Conservation (phyloP, 257 asterid species). For the Solanum dulcamara region DNA sequence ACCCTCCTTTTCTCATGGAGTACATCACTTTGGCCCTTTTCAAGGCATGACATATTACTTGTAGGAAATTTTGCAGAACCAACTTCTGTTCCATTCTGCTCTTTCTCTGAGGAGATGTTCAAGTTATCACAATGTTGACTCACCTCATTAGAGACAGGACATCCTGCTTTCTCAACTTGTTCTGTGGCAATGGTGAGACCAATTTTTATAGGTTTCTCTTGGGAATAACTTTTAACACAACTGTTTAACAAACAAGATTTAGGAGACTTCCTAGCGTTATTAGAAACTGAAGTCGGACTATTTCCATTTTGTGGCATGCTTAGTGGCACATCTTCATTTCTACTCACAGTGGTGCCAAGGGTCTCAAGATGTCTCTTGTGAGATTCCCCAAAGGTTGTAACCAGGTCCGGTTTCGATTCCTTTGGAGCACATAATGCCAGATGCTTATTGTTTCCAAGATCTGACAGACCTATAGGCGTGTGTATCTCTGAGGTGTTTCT, state of each 20-base stretch:
- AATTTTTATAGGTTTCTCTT: conserved; percentile 20
- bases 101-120: conserved; percentile 7
- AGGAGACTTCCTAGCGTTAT: conserved; percentile 29
- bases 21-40: conserved; percentile 17
- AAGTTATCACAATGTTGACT: conserved; percentile 20
- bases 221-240: conserved; percentile 15
- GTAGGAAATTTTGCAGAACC: conserved; percentile 18
- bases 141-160: conserved; percentile 8
- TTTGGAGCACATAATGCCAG: conserved; percentile 19
- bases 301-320: conserved; percentile 15
- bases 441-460: conserved; percentile 14
- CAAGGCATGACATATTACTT: conserved; percentile 7
- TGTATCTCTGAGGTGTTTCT: conserved; percentile 16
- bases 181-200: conserved; percentile 24
- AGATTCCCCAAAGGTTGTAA: conserved; percentile 14
- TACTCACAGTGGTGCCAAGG: conserved; percentile 13
- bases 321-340: conserved; percentile 16
- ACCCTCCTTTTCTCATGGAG: conserved; percentile 32
- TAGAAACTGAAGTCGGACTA: conserved; percentile 23
- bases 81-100: conserved; percentile 12
- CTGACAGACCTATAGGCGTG: conserved; percentile 15
- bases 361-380: conserved; percentile 12
- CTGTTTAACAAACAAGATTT: conserved; percentile 17
- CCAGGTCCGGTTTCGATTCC: conserved; percentile 7
- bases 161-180: conserved; percentile 19